A percentile compares a stretch with the other conserved stretches of the same genome.
phyloP scores from a whole-genome alignment of 2,329 filamentous ascomycete genomes.

The Microdochium paspali region DNA sequence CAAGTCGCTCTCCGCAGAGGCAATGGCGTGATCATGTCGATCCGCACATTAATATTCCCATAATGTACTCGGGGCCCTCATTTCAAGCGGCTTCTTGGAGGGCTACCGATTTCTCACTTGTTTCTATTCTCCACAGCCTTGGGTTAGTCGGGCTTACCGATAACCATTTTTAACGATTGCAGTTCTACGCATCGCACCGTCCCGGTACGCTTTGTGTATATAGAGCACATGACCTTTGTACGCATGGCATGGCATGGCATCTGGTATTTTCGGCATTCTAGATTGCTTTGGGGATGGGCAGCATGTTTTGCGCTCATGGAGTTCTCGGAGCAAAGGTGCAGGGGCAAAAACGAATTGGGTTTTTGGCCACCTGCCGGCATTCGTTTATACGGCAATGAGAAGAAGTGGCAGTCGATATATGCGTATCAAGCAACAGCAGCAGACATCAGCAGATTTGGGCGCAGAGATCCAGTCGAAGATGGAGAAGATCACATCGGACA shows the following conservation, averaged over 20 bases:
- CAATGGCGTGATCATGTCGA: constrained; percentile 29
- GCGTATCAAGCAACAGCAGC: not conserved
- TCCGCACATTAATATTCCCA: constrained; percentile 7
- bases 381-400: constrained; percentile 30
- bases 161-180: constrained; percentile 22
- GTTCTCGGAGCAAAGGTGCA: constrained; percentile 34
- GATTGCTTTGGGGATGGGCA: constrained; percentile 23
- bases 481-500: constrained; percentile 7
- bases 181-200: not conserved
- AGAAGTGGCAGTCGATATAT: constrained; percentile 2
- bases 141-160: constrained; percentile 17
- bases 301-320: constrained; percentile 31
- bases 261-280: constrained; percentile 25
- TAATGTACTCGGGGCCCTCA: not conserved
- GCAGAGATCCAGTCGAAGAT: constrained; percentile 11
- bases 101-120: constrained; percentile 6
- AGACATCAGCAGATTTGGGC: constrained; percentile 3
- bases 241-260: constrained; percentile 38
- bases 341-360: constrained; percentile 21
- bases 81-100: constrained; percentile 1
- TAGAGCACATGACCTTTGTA: constrained; percentile 40
- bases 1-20: constrained; percentile 30
- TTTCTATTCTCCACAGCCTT: constrained; percentile 18
- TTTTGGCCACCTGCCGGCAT: constrained; percentile 26
- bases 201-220: constrained; percentile 30